Percentiles rank a stretch among this genome's conserved stretches.
Conservation (phyloP, 2,329 filamentous ascomycete genomes). For the Parascedosporium putredinis region DNA sequence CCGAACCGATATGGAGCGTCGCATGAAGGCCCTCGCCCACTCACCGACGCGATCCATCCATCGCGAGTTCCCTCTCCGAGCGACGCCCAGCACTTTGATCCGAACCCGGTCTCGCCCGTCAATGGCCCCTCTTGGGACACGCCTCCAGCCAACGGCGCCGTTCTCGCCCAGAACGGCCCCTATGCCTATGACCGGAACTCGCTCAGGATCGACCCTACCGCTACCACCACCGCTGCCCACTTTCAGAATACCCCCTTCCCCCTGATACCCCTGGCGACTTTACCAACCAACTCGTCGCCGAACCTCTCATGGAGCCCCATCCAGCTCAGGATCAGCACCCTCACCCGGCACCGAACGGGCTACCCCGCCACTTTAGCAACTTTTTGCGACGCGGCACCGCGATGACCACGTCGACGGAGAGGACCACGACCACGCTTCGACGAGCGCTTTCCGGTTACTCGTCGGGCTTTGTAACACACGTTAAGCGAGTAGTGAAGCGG, state of each 20-base stretch:
- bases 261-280: background rate
- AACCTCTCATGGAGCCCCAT: background rate
- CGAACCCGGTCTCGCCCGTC: background rate
- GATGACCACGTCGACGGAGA: constrained; percentile 27
- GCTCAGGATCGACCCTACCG: background rate
- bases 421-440: constrained; percentile 25
- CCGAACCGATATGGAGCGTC: constrained; percentile 39
- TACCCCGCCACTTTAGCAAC: constrained; percentile 12
- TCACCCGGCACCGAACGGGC: background rate
- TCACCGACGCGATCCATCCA: constrained; percentile 24
- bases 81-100: background rate
- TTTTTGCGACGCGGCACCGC: constrained; percentile 24
- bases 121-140: background rate
- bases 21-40: constrained; percentile 32
- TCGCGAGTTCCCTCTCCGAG: constrained; percentile 6
- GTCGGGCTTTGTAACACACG: constrained; percentile 23
- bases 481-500: constrained; percentile 27
- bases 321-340: background rate
- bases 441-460: constrained; percentile 22
- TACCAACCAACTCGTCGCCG: background rate
- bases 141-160: background rate
- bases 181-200: background rate
- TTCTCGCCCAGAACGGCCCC: background rate
- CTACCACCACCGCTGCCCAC: background rate
- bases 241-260: too few species aligned